Base-by-base conservation (phyloP, 2,329 filamentous ascomycete genomes). In the Polychaeton citri region DNA sequence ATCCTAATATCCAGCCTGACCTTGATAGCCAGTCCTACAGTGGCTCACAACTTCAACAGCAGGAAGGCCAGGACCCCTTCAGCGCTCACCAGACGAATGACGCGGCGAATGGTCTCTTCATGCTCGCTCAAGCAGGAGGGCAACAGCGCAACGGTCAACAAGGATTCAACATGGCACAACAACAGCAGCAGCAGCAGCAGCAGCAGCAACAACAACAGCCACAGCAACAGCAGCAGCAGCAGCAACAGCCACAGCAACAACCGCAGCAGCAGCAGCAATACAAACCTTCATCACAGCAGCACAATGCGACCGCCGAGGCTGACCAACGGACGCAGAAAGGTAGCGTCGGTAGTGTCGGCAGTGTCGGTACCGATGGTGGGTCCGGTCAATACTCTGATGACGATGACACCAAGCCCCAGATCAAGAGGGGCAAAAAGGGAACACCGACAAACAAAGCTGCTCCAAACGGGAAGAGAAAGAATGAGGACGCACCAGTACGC, bases 101-200 rank as follows among this genome's bases (percentile, higher is more conserved):
- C 62, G 90, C 88, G 30, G 90, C 88, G 35, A 96, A 95, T 55
- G 87, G 90, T 19, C 69, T 98, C 1, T 92, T 85, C 50, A 80
- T 95, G 72, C 69, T 98, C 39, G 87, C 90, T 1, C 79, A 84
- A 52, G 76, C 77, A 37, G 72, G 71, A 38, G 68, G 66, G 18
- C 70, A 79, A 44, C 61, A 68, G 21, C 69, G 68, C 55, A 61
- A 58, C 37, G 41, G 77, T 64, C 68, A 73, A 62, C 52, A 54
- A 30, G 45, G 45, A 19, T 62, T 69, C 56, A 41, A 74, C 19
- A 58, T 63, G 52, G 53, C 60, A 21, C 42, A 44, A 30, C 42
- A 47, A 53, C 44, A 47, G 26, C 40, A 43, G 16, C 35, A 40
- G 53, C 62, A 64, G 5, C 61, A 6, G 51, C 61, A 32, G 6